Percentiles rank a stretch among this genome's conserved stretches.
These are phyloP conservation scores for Blastocrithidia nonstop DNA, from an alignment of 208 protist species.

Conservation along the genomic window DNA sequence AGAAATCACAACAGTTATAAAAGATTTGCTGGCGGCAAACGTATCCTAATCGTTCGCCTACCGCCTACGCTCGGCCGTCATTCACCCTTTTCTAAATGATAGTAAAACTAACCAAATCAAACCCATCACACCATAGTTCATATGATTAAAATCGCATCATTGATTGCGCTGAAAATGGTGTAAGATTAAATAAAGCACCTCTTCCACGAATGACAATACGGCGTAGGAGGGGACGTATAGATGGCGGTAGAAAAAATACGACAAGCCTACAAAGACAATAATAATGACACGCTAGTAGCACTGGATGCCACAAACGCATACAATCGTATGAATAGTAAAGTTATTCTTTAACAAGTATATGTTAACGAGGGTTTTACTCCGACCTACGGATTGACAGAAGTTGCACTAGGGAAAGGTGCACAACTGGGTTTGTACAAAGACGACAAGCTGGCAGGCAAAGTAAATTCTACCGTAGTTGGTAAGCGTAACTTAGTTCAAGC, in stretches of 20 bases:
- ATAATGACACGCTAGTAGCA: slow-evolving; percentile 8
- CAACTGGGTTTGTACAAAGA: slow-evolving; percentile 9
- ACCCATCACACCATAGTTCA: slow-evolving; percentile 16
- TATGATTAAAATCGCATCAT: slow-evolving; percentile 9
- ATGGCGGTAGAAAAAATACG: slow-evolving; percentile 6
- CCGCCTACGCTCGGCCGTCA: slow-evolving; percentile 5
- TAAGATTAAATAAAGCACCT: neutral
- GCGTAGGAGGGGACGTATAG: slow-evolving; percentile 8
- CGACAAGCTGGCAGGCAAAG: neutral
- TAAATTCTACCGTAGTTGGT: slow-evolving; percentile 10
- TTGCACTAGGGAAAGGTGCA: slow-evolving; percentile 7
- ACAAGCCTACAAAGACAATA: neutral
- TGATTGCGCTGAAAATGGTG: slow-evolving; percentile 8
- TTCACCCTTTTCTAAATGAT: slow-evolving; percentile 11
- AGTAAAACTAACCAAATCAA: slow-evolving; percentile 5
- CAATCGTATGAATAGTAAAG: slow-evolving; percentile 4
- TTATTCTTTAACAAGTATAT: slow-evolving; percentile 5
- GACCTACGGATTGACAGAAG: slow-evolving; percentile 6
- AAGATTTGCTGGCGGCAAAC: slow-evolving; percentile 9
- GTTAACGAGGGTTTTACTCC: neutral
- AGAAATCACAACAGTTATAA: slow-evolving; percentile 6
- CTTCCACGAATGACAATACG: slow-evolving; percentile 5
- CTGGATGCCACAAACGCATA: slow-evolving; percentile 20
- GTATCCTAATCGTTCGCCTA: slow-evolving; percentile 6
- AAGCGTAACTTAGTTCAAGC: neutral